These are phyloP conservation scores for Vachellia pachyceras DNA, from an alignment of 306 rosid genomes.

Conservation along the genomic window DNA sequence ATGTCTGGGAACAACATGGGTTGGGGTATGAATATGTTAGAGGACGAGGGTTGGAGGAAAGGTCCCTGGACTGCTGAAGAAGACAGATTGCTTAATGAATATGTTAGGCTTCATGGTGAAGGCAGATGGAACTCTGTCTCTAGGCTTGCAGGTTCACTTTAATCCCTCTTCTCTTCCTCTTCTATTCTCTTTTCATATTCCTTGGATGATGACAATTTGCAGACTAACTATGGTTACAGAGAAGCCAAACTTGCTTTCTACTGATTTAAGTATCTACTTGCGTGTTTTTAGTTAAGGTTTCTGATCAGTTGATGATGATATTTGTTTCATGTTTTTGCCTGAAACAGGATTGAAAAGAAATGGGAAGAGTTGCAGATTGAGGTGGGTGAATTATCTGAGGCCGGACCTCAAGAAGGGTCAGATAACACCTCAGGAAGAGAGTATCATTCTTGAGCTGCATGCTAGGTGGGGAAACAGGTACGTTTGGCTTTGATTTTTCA, in stretches of 20 bases:
- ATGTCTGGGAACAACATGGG: slow-evolving; percentile 67
- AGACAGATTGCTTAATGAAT: slow-evolving; percentile 79
- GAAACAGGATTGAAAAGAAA: slow-evolving; percentile 83
- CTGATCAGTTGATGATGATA: background rate
- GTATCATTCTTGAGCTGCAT: slow-evolving; percentile 80
- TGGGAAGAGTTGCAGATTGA: slow-evolving; percentile 96
- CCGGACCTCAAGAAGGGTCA: slow-evolving; percentile 97
- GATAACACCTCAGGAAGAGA: slow-evolving; percentile 95
- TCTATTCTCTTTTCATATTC: background rate
- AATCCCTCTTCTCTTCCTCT: background rate
- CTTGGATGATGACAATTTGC: slow-evolving; percentile 4
- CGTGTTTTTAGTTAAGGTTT: background rate
- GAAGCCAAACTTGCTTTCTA: slow-evolving; percentile 11
- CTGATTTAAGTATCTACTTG: background rate
- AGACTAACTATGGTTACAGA: background rate
- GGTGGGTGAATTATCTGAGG: slow-evolving; percentile 95
- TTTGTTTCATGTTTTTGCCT: background rate
- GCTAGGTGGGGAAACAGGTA: slow-evolving; percentile 98
- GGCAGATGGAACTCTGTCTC: slow-evolving; percentile 99
- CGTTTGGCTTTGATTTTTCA: background rate
- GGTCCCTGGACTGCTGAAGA: slow-evolving; percentile 99
- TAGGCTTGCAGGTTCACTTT: slow-evolving; percentile 74
- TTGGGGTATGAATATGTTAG: slow-evolving; percentile 64
- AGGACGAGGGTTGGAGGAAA: slow-evolving; percentile 89
- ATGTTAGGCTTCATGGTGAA: slow-evolving; percentile 89